These are phyloP conservation scores for Penicillium bialowiezense DNA, from an alignment of 495 filamentous ascomycete genomes.

Conservation along the genomic window DNA sequence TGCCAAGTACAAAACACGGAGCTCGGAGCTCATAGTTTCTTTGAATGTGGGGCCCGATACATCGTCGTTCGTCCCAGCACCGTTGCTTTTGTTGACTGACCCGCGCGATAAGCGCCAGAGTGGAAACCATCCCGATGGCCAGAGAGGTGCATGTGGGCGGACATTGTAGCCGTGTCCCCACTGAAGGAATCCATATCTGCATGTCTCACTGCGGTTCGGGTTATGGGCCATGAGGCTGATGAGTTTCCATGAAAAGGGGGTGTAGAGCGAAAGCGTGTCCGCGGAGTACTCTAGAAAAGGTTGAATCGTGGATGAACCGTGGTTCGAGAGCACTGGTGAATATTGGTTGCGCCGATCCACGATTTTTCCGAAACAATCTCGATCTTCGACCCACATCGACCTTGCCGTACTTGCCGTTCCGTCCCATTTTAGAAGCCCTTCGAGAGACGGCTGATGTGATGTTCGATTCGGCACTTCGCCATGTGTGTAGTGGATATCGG, in stretches of 20 bases:
- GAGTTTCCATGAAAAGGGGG: neutral
- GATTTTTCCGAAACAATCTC: too few relatives aligned
- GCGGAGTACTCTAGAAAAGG: too few relatives aligned
- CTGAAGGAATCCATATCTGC: neutral
- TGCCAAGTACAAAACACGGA: too few relatives aligned
- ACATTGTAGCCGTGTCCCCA: neutral
- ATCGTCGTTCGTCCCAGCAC: neutral
- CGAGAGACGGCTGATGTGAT: too few relatives aligned
- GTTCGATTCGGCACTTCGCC: too few relatives aligned
- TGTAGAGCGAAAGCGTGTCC: neutral
- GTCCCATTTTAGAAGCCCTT: too few relatives aligned
- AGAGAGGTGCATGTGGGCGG: neutral
- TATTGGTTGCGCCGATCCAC: too few relatives aligned
- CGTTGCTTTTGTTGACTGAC: neutral
- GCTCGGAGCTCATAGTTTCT: too few relatives aligned
- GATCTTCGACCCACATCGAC: too few relatives aligned
- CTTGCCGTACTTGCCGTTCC: too few relatives aligned
- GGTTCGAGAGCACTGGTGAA: too few relatives aligned
- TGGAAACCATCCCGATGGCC: neutral
- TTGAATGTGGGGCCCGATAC: neutral
- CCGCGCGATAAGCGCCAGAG: constrained; percentile 7
- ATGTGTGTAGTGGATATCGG: too few relatives aligned
- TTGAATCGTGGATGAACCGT: neutral
- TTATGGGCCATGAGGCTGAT: neutral
- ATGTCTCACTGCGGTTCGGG: neutral